phyloP scores from a whole-genome alignment of 2,329 filamentous ascomycete species.

The Colletotrichum karsti region DNA sequence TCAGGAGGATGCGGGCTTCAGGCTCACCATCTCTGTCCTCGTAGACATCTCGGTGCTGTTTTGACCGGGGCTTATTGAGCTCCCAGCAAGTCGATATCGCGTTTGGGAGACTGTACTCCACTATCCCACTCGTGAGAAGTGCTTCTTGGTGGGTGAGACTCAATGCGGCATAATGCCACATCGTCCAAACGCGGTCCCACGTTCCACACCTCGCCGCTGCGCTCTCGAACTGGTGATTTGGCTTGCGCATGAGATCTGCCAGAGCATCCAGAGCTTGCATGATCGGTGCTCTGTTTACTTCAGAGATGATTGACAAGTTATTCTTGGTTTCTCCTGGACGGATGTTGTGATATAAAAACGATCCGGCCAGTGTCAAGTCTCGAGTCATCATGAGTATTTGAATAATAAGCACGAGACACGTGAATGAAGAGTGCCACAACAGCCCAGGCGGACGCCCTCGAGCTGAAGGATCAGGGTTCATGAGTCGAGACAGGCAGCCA shows the following conservation, averaged over 20 bases:
- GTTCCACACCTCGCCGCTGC: not conserved
- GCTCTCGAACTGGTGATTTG: not conserved
- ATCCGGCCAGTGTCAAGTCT: not conserved
- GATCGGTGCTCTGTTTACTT: not conserved
- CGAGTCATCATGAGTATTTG: not conserved
- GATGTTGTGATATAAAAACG: not conserved
- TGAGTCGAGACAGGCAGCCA: not conserved
- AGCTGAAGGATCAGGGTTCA: not conserved
- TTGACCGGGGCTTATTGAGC: not conserved
- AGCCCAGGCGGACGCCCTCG: not conserved
- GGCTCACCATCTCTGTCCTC: not conserved
- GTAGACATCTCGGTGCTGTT: not conserved
- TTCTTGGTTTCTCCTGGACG: not conserved
- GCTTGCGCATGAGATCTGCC: not conserved
- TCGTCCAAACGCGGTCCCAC: not conserved
- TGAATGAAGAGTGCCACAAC: not conserved
- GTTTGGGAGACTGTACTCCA: not conserved
- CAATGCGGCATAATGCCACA: not conserved
- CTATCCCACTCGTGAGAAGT: not conserved
- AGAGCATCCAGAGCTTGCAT: not conserved
- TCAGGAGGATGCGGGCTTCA: not conserved
- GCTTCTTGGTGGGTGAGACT: not conserved
- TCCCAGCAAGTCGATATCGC: conserved; percentile 1
- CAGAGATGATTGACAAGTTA: not conserved
- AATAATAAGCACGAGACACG: not conserved